Percentiles rank a stretch among this genome's conserved stretches.
These are phyloP conservation scores for Colletotrichum plurivorum DNA, from an alignment of 2,329 filamentous ascomycete genomes.

Conservation along the genomic window DNA sequence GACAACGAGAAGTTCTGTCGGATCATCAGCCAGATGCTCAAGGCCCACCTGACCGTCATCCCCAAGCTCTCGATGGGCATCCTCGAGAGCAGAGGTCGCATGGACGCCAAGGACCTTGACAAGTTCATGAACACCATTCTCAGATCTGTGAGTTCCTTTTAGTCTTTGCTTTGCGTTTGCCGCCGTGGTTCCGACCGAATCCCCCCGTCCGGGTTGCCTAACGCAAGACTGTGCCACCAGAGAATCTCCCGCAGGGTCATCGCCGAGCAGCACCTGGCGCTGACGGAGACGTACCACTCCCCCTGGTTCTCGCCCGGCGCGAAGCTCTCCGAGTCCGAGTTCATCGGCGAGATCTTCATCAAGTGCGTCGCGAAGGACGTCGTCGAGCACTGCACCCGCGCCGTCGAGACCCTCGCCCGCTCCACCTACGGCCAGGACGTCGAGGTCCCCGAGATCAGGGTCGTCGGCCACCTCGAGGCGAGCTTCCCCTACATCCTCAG, in stretches of 20 bases:
- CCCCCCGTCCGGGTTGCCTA: constrained; percentile 7
- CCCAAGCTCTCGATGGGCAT: constrained; percentile 96
- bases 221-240: constrained; percentile 58
- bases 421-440: constrained; percentile 81
- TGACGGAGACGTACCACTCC: constrained; percentile 94
- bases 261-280: constrained; percentile 94
- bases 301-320: constrained; percentile 90
- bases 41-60: constrained; percentile 92
- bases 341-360: constrained; percentile 95
- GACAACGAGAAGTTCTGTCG: constrained; percentile 93
- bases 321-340: constrained; percentile 81
- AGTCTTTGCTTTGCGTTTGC: neutral
- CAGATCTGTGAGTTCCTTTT: constrained; percentile 77
- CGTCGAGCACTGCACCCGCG: constrained; percentile 83
- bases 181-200: neutral
- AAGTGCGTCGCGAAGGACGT: constrained; percentile 93
- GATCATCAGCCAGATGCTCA: constrained; percentile 82
- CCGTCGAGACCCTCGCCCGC: constrained; percentile 81
- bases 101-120: constrained; percentile 86
- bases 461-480: constrained; percentile 88
- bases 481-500: constrained; percentile 97
- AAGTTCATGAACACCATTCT: constrained; percentile 96
- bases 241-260: constrained; percentile 96
- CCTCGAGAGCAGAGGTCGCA: constrained; percentile 87
- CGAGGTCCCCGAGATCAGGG: constrained; percentile 82